Evolutionary conservation across 345 rosid genomes (phyloP).

Genomic region (Aquilaria sinensis): DNA sequence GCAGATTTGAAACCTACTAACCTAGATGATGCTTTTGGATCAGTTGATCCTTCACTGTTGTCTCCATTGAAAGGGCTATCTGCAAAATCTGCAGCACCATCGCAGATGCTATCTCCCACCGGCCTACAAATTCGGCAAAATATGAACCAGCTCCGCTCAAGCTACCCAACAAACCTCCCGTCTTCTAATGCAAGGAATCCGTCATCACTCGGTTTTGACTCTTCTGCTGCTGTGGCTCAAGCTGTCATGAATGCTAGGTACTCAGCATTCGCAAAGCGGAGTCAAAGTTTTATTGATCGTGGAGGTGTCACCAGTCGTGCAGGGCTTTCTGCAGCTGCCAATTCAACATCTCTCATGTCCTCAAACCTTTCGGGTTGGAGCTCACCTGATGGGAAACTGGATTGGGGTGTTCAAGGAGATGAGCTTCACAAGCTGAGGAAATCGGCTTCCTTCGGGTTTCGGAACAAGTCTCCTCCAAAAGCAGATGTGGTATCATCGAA

Average conservation of each 20-base stretch:
- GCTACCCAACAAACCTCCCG: conserved; percentile 41
- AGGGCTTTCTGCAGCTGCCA: conserved; percentile 41
- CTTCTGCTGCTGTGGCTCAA: conserved; percentile 84
- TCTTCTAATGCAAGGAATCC: conserved; percentile 56
- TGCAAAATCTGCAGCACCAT: conserved; percentile 28
- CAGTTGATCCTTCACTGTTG: conserved; percentile 48
- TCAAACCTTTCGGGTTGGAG: conserved; percentile 66
- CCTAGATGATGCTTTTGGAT: conserved; percentile 61
- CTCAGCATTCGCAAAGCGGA: conserved; percentile 78
- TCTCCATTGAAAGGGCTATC: conserved; percentile 50
- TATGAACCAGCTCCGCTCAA: conserved; percentile 59
- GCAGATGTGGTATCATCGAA: conserved; percentile 20
- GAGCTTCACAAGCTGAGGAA: conserved; percentile 80
- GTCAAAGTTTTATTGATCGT: conserved; percentile 86
- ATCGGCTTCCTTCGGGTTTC: conserved; percentile 73
- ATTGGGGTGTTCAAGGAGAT: conserved; percentile 89
- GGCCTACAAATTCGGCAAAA: conserved; percentile 62
- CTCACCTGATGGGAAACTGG: conserved; percentile 72
- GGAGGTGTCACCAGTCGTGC: conserved; percentile 30
- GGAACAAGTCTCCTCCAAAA: conserved; percentile 32
- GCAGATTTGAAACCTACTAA: conserved; percentile 48
- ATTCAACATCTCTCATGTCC: conserved; percentile 38
- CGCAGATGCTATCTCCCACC: conserved; percentile 62
- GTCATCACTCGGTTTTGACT: conserved; percentile 53
- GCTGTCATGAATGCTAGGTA: conserved; percentile 91